Evolutionary conservation across 163 green algal genomes (phyloP).

Genomic region (Trebouxia gelatinosa): DNA sequence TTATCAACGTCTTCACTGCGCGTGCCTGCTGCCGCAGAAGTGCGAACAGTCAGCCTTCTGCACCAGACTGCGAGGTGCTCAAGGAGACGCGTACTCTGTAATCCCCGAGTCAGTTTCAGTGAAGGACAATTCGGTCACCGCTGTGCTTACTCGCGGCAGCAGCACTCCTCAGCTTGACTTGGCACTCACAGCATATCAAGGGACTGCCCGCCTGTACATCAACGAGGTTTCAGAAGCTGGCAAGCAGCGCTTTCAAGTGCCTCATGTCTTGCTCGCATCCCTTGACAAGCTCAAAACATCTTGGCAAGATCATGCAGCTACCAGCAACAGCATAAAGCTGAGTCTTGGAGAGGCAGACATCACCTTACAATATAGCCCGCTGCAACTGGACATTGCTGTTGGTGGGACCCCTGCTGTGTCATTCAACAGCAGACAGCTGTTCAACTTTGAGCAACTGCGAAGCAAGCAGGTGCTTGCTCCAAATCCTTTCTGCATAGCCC

Average conservation of each 20-base stretch:
- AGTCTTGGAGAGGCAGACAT: conserved; percentile 38
- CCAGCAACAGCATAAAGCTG: conserved; percentile 25
- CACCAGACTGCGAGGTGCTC: conserved; percentile 69
- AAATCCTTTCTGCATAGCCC: no score
- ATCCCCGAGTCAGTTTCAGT: conserved; percentile 51
- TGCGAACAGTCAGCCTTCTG: conserved; percentile 87
- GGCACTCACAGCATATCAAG: conserved; percentile 58
- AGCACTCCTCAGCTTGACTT: conserved; percentile 53
- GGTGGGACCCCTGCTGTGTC: conserved; percentile 53
- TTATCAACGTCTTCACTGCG: no score
- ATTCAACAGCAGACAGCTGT: conserved; percentile 81
- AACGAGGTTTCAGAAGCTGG: conserved; percentile 56
- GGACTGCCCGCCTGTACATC: conserved; percentile 77
- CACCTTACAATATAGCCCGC: conserved; percentile 58
- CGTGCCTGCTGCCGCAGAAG: no score
- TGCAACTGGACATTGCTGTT: conserved; percentile 62
- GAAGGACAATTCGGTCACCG: conserved; percentile 48
- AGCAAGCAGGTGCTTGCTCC: conserved; percentile 74
- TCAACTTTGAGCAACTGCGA: conserved; percentile 87
- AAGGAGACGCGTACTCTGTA: conserved; percentile 60
- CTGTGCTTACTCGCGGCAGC: conserved; percentile 49
- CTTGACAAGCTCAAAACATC: conserved; percentile 37
- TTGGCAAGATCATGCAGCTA: conserved; percentile 33
- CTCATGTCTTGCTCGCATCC: conserved; percentile 57
- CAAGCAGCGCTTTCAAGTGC: conserved; percentile 51